Evolutionary conservation across 2,329 filamentous ascomycete species (phyloP), one percentile per base, ranked within the genome.

Genomic region (Trichoderma harzianum): DNA sequence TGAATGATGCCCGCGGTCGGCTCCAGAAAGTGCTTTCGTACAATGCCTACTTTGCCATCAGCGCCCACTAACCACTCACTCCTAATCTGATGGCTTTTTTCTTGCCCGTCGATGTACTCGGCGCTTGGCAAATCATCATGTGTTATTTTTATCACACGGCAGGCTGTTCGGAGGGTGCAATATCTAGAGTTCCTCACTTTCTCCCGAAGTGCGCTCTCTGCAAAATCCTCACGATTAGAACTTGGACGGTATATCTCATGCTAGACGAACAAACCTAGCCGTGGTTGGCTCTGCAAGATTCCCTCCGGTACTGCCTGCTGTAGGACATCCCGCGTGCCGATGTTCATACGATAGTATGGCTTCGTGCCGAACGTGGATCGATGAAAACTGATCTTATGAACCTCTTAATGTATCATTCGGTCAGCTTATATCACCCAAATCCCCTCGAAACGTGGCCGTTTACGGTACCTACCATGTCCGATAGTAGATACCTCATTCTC

Each of bases 391-490:
- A n/a, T n/a, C 18, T 47, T 47, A 18, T 47, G 39, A n/a, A 47
- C 39, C 39, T n/a, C 39, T 47, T 47, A 10, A 47, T 47, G 39
- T 47, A 18, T 47, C 39, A 5, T 10, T 47, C 39, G 18, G 18
- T 47, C 39, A 47, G 18, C 8, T 47, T 47, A 47, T 3, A 47
- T 47, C 10, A 7, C 39, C 18, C 8, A 47, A 47, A 47, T 10
- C 3, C 8, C 18, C 18, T 47, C 39, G 18, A 10, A 21, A 5
- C 0, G 8, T 47, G 39, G 18, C 18, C 3, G 18, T 43, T 43
- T 18, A 43, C 39, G 10, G 32, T 14, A 14, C 34, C 8, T 47
- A 47, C 85, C 85, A 87, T 39, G 69, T 53, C 69, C 69, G 43
- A 71, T 66, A 26, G 32, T 26, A 6, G 58, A 21, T 7, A 71